Evolutionary conservation across 176 grass and related monocot species (phyloP).

Genomic region (Aegilops longissima): DNA sequence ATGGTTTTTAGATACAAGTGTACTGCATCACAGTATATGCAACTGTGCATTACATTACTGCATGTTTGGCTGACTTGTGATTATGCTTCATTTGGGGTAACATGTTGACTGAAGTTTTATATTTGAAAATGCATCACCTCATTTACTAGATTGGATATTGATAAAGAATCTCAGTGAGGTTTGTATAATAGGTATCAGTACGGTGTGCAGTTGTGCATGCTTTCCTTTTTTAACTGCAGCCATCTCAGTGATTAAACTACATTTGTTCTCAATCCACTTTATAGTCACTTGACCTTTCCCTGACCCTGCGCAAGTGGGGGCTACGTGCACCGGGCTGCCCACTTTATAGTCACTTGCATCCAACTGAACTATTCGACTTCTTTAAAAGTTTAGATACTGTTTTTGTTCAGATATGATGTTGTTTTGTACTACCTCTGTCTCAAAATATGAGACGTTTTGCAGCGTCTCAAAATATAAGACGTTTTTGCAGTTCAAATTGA

Average conservation of each 20-base stretch:
- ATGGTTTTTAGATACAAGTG: slow-evolving; percentile 8
- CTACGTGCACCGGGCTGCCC: too few species aligned
- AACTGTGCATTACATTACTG: slow-evolving; percentile 29
- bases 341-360: background rate
- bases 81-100: slow-evolving; percentile 18
- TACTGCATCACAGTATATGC: slow-evolving; percentile 48
- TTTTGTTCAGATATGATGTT: slow-evolving; percentile 13
- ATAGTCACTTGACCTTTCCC: background rate
- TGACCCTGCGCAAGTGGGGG: too few species aligned
- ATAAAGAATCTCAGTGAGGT: slow-evolving; percentile 2
- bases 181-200: background rate
- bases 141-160: slow-evolving; percentile 1
- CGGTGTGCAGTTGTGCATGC: slow-evolving; percentile 14
- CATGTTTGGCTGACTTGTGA: slow-evolving; percentile 5
- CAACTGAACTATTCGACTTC: background rate
- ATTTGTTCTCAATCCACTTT: slow-evolving; percentile 8
- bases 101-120: slow-evolving; percentile 15
- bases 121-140: slow-evolving; percentile 7
- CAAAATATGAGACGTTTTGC: too few species aligned
- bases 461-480: too few species aligned
- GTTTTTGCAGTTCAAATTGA: too few species aligned
- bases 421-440: background rate
- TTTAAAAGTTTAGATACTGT: background rate
- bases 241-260: background rate
- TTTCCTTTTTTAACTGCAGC: slow-evolving; percentile 3